A percentile compares a stretch with the other conserved stretches of the same genome.
Conservation (phyloP, 169 alveolate species). For the Cytauxzoon felis region DNA sequence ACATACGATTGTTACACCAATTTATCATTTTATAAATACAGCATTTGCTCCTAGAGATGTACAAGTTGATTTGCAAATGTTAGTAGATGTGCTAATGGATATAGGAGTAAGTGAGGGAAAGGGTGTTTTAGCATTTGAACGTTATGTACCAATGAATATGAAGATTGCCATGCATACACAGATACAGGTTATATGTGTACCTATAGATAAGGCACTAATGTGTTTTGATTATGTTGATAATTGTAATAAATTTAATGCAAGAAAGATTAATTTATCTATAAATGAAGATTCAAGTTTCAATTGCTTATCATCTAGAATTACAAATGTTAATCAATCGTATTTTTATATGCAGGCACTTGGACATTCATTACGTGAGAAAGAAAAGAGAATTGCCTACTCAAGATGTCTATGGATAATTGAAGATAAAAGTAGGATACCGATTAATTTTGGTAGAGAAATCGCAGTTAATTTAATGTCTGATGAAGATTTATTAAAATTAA, state of each 20-base stretch:
- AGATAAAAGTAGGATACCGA: constrained; percentile 40
- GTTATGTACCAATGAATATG: constrained; percentile 57
- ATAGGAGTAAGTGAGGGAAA: constrained; percentile 29
- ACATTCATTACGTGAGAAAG: not conserved
- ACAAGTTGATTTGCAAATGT: constrained; percentile 28
- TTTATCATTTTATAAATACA: constrained; percentile 42
- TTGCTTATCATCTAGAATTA: constrained; percentile 16
- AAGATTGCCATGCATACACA: constrained; percentile 58
- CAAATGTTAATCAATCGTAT: constrained; percentile 22
- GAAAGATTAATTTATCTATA: constrained; percentile 2
- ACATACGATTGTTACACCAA: constrained; percentile 55
- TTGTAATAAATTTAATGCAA: constrained; percentile 33
- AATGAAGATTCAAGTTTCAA: constrained; percentile 5
- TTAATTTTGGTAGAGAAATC: constrained; percentile 46
- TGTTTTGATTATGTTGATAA: constrained; percentile 41
- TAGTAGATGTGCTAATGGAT: constrained; percentile 40
- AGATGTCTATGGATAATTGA: constrained; percentile 53
- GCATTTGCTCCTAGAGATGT: constrained; percentile 41
- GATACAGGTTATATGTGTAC: constrained; percentile 53
- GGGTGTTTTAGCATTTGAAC: constrained; percentile 60
- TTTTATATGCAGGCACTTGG: constrained; percentile 59
- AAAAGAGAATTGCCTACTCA: constrained; percentile 22
- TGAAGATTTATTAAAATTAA: not conserved
- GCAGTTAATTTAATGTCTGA: constrained; percentile 32
- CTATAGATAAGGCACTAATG: constrained; percentile 46